Percentiles rank a stretch among this genome's conserved stretches.
phyloP scores from a whole-genome alignment of 768 basidiomycete genomes.

The Amanita exitialis region DNA sequence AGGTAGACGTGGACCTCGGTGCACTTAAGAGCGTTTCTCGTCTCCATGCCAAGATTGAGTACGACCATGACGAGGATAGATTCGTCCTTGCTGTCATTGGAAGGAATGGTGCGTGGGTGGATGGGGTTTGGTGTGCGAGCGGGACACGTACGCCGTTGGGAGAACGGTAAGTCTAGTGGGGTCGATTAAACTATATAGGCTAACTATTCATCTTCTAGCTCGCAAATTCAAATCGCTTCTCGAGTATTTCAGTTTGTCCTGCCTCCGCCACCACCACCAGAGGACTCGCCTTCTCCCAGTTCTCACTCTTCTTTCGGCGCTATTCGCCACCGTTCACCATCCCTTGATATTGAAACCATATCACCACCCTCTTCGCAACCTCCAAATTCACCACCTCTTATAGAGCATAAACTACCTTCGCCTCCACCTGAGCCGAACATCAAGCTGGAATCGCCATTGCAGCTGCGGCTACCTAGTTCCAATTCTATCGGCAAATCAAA shows the following conservation, averaged over 20 bases:
- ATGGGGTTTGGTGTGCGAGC: slow-evolving; percentile 90
- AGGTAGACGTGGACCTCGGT: slow-evolving; percentile 87
- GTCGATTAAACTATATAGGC: background rate
- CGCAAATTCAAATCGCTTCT: slow-evolving; percentile 94
- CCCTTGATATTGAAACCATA: slow-evolving; percentile 73
- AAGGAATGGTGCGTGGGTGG: slow-evolving; percentile 97
- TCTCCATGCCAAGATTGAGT: slow-evolving; percentile 91
- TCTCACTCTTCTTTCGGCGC: slow-evolving; percentile 56
- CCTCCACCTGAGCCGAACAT: slow-evolving; percentile 18
- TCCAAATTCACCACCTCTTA: slow-evolving; percentile 56
- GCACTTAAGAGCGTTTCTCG: slow-evolving; percentile 97
- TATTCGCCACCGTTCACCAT: slow-evolving; percentile 57
- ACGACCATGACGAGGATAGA: slow-evolving; percentile 80
- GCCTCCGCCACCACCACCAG: slow-evolving; percentile 74
- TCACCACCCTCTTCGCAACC: slow-evolving; percentile 78
- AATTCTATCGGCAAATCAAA: slow-evolving; percentile 44
- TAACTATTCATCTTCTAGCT: slow-evolving; percentile 36
- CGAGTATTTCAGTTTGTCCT: slow-evolving; percentile 96
- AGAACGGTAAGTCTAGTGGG: slow-evolving; percentile 49
- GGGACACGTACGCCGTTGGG: slow-evolving; percentile 79
- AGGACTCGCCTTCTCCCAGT: slow-evolving; percentile 74
- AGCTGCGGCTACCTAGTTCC: slow-evolving; percentile 51
- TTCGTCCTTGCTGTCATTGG: slow-evolving; percentile 89
- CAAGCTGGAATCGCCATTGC: slow-evolving; percentile 21
- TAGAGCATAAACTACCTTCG: slow-evolving; percentile 28